Percentiles rank a stretch among this genome's conserved stretches.
Conservation (phyloP, 345 rosid species). For the Draba incana region DNA sequence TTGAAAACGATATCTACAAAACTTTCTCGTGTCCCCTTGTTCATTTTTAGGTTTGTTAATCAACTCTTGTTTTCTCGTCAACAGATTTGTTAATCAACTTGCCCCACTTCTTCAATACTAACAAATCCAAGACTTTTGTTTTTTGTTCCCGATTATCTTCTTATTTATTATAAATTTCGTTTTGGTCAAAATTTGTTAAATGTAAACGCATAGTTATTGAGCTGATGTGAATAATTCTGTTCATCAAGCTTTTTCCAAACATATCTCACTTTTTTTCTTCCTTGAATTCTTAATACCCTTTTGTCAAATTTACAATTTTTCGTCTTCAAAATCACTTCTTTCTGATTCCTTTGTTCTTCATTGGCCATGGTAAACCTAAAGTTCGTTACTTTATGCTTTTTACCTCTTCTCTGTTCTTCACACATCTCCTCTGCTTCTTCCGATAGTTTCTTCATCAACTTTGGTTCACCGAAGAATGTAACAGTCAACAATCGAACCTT, state of each 20-base stretch:
- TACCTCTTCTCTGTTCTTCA: slow-evolving; percentile 39
- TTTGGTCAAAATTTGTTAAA: slow-evolving; percentile 17
- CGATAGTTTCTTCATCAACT: slow-evolving; percentile 61
- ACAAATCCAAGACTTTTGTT: slow-evolving; percentile 1
- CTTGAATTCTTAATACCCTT: slow-evolving; percentile 19
- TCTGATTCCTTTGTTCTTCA: slow-evolving; percentile 24
- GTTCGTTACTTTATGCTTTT: slow-evolving; percentile 36
- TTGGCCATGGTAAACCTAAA: slow-evolving; percentile 45
- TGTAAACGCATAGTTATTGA: slow-evolving; percentile 30
- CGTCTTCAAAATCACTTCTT: neutral
- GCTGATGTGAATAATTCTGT: slow-evolving; percentile 15
- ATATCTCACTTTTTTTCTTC: slow-evolving; percentile 12
- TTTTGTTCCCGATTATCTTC: neutral
- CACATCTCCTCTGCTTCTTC: slow-evolving; percentile 48
- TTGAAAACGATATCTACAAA: slow-evolving; percentile 35
- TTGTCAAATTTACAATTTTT: neutral
- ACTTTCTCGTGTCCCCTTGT: slow-evolving; percentile 29
- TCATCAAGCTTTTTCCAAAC: neutral
- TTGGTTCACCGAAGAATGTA: slow-evolving; percentile 63
- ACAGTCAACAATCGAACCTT: slow-evolving; percentile 52
- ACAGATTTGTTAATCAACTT: slow-evolving; percentile 37
- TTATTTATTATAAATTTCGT: neutral
- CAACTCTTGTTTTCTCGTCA: slow-evolving; percentile 30
- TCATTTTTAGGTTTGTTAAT: slow-evolving; percentile 17
- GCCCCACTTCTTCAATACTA: slow-evolving; percentile 12